Conservation (phyloP, 1,284 basidiomycete genomes). For the Trichosporon sp. region DNA sequence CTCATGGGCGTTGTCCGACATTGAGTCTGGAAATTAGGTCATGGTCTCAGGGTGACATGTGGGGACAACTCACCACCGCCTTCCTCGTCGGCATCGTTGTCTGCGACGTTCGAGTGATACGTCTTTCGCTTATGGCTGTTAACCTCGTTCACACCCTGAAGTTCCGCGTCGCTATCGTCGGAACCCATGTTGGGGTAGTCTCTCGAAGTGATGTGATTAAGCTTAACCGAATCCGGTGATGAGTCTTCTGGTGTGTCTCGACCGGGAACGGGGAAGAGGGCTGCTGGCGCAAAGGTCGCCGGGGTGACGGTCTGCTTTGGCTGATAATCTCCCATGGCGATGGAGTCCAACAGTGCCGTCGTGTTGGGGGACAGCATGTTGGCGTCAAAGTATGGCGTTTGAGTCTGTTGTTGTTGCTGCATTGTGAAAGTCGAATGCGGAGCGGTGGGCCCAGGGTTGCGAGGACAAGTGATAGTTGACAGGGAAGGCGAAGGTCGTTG, state of each 20-base stretch:
- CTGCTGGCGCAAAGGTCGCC: conserved; percentile 35
- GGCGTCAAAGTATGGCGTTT: neutral
- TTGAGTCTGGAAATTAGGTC: conserved; percentile 29
- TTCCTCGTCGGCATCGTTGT: conserved; percentile 23
- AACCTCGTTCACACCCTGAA: neutral
- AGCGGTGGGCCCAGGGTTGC: no score
- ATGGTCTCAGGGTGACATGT: neutral
- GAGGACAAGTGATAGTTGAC: neutral
- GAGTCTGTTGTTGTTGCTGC: neutral
- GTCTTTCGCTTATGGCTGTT: conserved; percentile 36
- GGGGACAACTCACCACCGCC: conserved; percentile 29
- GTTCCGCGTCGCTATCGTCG: conserved; percentile 16
- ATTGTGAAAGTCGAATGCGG: no score
- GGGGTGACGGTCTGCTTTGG: conserved; percentile 2
- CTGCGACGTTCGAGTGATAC: neutral
- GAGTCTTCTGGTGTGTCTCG: conserved; percentile 39
- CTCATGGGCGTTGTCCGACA: conserved; percentile 34
- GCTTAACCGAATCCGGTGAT: conserved; percentile 25
- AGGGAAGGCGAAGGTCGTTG: neutral
- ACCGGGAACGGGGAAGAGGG: conserved; percentile 40
- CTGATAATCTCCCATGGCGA: conserved; percentile 17
- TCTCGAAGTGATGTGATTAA: neutral
- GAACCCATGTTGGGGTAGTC: neutral
- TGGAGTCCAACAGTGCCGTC: conserved; percentile 37
- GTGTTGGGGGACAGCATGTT: conserved; percentile 44